A percentile compares a stretch with the other conserved stretches of the same genome.
Evolutionary conservation across 2,329 filamentous ascomycete species (phyloP).

Genomic region (Sporothrix euskadiensis): DNA sequence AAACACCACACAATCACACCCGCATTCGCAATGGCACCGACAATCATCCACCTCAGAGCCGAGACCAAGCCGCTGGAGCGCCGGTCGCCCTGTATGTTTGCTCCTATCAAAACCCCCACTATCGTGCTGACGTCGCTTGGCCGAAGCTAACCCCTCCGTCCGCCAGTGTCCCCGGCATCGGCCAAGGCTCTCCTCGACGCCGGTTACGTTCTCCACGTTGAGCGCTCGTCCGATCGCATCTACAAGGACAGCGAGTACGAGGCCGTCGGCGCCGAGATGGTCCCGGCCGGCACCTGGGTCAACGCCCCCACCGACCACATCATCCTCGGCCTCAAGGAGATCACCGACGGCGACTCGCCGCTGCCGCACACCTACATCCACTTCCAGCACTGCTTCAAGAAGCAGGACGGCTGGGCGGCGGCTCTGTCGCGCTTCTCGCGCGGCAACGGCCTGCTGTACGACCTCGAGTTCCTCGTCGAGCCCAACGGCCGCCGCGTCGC

Average conservation of each 20-base stretch:
- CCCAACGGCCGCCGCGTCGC: slow-evolving; percentile 66
- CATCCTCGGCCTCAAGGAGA: slow-evolving; percentile 76
- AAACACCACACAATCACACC: background rate
- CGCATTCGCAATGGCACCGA: slow-evolving; percentile 10
- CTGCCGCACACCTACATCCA: slow-evolving; percentile 72
- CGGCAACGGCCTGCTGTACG: slow-evolving; percentile 74
- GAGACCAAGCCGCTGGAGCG: slow-evolving; percentile 36
- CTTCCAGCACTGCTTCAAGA: slow-evolving; percentile 70
- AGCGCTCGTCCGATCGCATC: slow-evolving; percentile 67
- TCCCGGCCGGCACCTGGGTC: slow-evolving; percentile 67
- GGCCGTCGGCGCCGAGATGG: slow-evolving; percentile 63
- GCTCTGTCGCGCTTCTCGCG: slow-evolving; percentile 77
- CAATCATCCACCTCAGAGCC: slow-evolving; percentile 30
- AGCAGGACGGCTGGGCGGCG: slow-evolving; percentile 74
- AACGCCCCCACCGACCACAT: slow-evolving; percentile 67
- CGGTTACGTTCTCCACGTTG: slow-evolving; percentile 68
- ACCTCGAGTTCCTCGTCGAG: slow-evolving; percentile 84
- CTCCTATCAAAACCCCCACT: background rate
- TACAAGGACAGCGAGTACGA: slow-evolving; percentile 63
- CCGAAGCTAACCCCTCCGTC: background rate
- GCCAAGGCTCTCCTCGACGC: slow-evolving; percentile 62
- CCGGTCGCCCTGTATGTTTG: slow-evolving; percentile 31
- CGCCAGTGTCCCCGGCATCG: slow-evolving; percentile 32
- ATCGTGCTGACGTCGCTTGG: background rate
- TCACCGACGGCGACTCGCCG: slow-evolving; percentile 68